Evolutionary conservation across 163 green algal species (phyloP).

Genomic region (Chlamydomonas reinhardtii): DNA sequence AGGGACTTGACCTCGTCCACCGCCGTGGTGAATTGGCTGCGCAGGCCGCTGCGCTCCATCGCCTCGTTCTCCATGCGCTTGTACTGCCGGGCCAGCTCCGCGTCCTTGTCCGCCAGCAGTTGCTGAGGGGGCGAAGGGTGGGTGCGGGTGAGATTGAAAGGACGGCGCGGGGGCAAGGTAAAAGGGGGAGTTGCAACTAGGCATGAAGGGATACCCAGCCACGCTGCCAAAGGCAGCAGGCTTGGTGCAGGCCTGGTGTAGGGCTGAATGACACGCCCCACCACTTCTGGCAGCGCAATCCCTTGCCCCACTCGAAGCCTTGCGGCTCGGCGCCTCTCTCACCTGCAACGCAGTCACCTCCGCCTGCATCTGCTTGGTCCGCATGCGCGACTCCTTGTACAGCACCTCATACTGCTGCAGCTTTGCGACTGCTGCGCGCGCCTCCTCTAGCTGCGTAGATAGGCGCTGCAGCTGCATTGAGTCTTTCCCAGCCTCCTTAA

Average conservation of each 20-base stretch:
- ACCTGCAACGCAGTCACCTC: constrained; percentile 38
- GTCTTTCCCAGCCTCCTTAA: background rate
- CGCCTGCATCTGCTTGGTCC: constrained; percentile 37
- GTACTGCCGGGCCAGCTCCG: constrained; percentile 44
- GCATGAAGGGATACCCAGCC: too few species aligned
- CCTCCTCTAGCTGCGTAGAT: constrained; percentile 7
- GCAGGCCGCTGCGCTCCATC: constrained; percentile 27
- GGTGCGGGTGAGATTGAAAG: background rate
- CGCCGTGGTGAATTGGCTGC: constrained; percentile 23
- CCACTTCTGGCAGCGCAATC: too few species aligned
- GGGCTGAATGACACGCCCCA: too few species aligned
- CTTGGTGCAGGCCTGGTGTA: too few species aligned
- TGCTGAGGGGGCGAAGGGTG: background rate
- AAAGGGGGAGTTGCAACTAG: too few species aligned
- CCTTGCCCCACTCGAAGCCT: too few species aligned
- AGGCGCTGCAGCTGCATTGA: constrained; percentile 28
- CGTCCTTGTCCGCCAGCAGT: constrained; percentile 39
- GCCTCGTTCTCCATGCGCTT: constrained; percentile 47
- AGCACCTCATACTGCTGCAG: constrained; percentile 40
- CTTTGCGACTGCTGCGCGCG: background rate
- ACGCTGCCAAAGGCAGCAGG: too few species aligned
- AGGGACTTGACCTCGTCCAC: constrained; percentile 34
- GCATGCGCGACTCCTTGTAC: constrained; percentile 47
- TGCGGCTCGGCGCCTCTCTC: too few species aligned
- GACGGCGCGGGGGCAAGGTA: too few species aligned